These are phyloP conservation scores for Yarrowia osloensis DNA, from an alignment of 805 yeast genomes.

Conservation along the genomic window DNA sequence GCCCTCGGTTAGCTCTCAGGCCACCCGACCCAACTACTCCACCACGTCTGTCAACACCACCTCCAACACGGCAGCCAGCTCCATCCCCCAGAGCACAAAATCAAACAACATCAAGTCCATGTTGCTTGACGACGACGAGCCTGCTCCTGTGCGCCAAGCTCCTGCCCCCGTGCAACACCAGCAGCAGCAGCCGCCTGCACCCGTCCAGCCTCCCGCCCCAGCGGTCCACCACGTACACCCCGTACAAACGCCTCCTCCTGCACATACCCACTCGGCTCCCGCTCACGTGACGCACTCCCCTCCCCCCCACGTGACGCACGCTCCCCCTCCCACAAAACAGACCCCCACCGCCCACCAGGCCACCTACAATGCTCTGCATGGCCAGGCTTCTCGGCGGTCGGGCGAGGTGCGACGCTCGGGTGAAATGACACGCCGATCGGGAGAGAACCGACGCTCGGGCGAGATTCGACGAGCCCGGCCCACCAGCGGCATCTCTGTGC, in stretches of 20 bases:
- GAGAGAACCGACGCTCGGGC: constrained; percentile 10
- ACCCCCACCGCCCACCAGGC: constrained; percentile 26
- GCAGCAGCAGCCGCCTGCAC: background rate
- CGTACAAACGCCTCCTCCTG: background rate
- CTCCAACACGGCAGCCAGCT: background rate
- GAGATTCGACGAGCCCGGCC: constrained; percentile 11
- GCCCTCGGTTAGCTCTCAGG: background rate
- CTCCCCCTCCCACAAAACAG: background rate
- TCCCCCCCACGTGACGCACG: constrained; percentile 11
- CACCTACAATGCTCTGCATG: constrained; percentile 27
- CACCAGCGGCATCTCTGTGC: constrained; percentile 13
- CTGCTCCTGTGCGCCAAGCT: background rate
- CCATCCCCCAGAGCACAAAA: constrained; percentile 12
- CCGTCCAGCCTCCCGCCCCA: background rate
- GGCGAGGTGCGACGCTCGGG: constrained; percentile 23
- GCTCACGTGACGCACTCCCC: background rate
- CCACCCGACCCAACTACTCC: background rate
- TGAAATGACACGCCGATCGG: constrained; percentile 11
- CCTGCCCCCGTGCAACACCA: background rate
- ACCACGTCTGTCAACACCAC: constrained; percentile 1
- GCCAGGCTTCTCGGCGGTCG: constrained; percentile 16
- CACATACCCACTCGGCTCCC: background rate
- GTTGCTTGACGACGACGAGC: constrained; percentile 17
- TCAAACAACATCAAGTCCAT: constrained; percentile 18
- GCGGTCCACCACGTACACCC: constrained; percentile 3